phyloP scores from a whole-genome alignment of 148 eudicot species.

The Vaccinium darrowii region DNA sequence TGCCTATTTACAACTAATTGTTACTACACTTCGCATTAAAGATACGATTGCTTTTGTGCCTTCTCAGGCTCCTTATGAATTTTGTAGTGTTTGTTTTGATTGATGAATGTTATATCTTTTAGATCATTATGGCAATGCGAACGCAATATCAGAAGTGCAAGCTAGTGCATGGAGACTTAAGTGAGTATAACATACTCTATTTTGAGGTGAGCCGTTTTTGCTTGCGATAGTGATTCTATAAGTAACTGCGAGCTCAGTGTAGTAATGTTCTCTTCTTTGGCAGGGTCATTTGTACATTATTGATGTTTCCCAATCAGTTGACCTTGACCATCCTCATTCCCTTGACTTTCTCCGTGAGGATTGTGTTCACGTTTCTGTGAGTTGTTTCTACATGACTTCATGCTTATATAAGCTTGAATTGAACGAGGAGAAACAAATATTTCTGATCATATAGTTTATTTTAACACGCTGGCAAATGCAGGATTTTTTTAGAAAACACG shows the following conservation, averaged over 20 bases:
- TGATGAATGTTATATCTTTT: conserved; percentile 7
- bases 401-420: conserved; percentile 11
- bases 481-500: conserved; percentile 85
- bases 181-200: conserved; percentile 89
- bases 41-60: neutral
- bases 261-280: conserved; percentile 11
- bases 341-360: conserved; percentile 88
- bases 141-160: conserved; percentile 94
- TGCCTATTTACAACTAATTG: neutral
- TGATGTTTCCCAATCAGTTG: conserved; percentile 98
- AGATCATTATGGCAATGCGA: conserved; percentile 86
- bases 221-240: neutral
- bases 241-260: neutral
- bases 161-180: conserved; percentile 95
- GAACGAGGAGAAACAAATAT: neutral
- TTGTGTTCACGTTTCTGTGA: conserved; percentile 76
- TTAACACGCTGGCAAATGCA: conserved; percentile 32
- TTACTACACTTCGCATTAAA: neutral
- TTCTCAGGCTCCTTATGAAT: conserved; percentile 1
- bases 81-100: neutral
- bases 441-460: neutral
- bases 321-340: conserved; percentile 97
- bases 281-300: conserved; percentile 95
- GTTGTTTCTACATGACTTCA: conserved; percentile 22
- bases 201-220: conserved; percentile 55